Base-by-base conservation (phyloP, 2,329 filamentous ascomycete species). In the Aspergillus aculeatinus region DNA sequence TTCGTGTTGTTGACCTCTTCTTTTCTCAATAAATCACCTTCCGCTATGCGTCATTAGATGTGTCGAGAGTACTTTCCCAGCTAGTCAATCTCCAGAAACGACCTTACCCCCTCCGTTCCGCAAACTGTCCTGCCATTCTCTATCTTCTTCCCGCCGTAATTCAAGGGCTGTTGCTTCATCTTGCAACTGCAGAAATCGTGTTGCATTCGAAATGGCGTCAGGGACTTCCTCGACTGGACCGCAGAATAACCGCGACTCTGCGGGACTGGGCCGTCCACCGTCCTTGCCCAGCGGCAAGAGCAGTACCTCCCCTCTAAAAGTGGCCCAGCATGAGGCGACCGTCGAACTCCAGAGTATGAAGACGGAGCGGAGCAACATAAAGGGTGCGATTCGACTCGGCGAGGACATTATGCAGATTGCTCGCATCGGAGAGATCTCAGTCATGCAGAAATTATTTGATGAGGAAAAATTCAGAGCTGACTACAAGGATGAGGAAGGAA, bases 391-490 rank as follows among this genome's bases (percentile, higher is more conserved):
- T 33, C 76, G 76, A 23, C 55, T 78, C 3, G 87, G 91, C 70
- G 85, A 91, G 67, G 94, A 99, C 79, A 89, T 99, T 67, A 98
- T 99, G 94, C 94, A 97, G 80, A 80, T 97, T 74, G 92, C 95
- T 47, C 85, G 95, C 61, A 78, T 96, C 67, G 95, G 96, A 59
- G 92, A 99, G 73, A 86, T 97, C 62, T 81, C 83, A 7, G 89
- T 86, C 56, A 95, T 99, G 82, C 90, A 96, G 80, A 92, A 88
- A 80, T 83, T 99, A 55, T 96, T 97, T 68, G 91, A 94, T 72
- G 86, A 85, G 59, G 89, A 89, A 66, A 91, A 90, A 69, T 91
- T 85, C 74, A 90, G 92, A 74, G 91, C 92, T 53, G 91, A 87
- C 56, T 95, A 92, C 75, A 85, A 84, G 58, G 95, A 99, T 73